Conservation (phyloP, 108 stramenopile species). For the Skeletonema marinoi region DNA sequence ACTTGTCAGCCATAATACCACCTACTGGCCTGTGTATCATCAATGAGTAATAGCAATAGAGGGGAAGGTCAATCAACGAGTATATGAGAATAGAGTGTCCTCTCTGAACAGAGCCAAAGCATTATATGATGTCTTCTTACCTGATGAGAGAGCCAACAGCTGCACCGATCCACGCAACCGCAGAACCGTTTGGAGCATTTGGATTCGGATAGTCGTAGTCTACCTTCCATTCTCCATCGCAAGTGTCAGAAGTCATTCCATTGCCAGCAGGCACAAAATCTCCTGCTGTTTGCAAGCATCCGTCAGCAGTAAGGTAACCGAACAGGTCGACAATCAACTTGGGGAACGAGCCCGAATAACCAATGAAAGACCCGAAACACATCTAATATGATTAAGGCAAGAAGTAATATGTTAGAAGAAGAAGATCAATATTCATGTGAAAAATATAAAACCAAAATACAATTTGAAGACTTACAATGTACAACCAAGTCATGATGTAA, state of each 20-base stretch:
- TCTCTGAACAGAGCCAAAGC: no score
- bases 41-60: no score
- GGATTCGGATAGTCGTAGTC: conserved; percentile 29
- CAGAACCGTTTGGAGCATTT: conserved; percentile 26
- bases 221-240: conserved; percentile 11
- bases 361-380: conserved; percentile 45
- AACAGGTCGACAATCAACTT: conserved; percentile 37
- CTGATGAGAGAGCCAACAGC: conserved; percentile 27
- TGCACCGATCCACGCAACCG: conserved; percentile 30
- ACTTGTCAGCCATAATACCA: no score
- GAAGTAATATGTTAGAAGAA: background rate
- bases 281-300: conserved; percentile 11
- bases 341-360: conserved; percentile 37
- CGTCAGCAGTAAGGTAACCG: conserved; percentile 33
- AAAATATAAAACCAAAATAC: background rate
- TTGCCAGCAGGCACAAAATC: conserved; percentile 17
- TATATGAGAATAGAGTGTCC: no score
- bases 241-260: background rate
- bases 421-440: background rate
- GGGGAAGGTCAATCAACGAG: no score
- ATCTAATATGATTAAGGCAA: background rate
- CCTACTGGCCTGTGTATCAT: no score
- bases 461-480: conserved; percentile 14
- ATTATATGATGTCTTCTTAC: no score
- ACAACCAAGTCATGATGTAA: conserved; percentile 44